Conservation (phyloP, 495 filamentous ascomycete species). For the Aspergillus haitiensis region DNA sequence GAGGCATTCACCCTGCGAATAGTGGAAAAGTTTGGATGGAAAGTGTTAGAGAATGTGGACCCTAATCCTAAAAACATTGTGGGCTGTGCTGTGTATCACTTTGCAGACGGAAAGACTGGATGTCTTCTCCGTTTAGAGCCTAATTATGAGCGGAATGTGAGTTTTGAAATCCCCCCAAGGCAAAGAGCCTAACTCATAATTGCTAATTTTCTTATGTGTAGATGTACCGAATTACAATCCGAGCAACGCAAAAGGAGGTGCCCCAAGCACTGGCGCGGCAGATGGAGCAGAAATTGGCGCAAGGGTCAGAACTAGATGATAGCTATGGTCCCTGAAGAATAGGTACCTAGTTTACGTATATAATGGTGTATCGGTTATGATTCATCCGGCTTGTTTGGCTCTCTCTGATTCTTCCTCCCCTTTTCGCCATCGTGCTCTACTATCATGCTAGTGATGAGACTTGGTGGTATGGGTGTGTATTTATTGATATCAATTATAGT, state of each 20-base stretch:
- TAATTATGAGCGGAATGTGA: constrained; percentile 85
- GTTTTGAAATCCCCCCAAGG: neutral
- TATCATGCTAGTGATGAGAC: neutral
- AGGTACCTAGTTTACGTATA: neutral
- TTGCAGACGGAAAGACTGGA: constrained; percentile 83
- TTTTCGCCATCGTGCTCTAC: constrained; percentile 13
- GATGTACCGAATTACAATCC: constrained; percentile 94
- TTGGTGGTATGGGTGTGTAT: constrained; percentile 17
- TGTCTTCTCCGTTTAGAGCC: constrained; percentile 93
- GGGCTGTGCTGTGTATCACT: constrained; percentile 88
- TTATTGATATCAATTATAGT: constrained; percentile 25
- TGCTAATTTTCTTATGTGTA: constrained; percentile 35
- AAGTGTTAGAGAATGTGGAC: constrained; percentile 80
- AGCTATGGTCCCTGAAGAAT: constrained; percentile 12
- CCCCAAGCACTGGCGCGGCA: constrained; percentile 76
- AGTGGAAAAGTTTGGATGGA: constrained; percentile 84
- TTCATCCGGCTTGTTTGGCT: constrained; percentile 15
- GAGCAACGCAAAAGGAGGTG: constrained; percentile 88
- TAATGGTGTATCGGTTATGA: constrained; percentile 10
- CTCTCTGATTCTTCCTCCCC: neutral
- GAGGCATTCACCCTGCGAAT: constrained; percentile 61
- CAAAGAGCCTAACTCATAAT: constrained; percentile 3
- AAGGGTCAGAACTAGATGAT: constrained; percentile 41
- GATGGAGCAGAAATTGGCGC: constrained; percentile 78
- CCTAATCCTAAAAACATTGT: constrained; percentile 91